Evolutionary conservation across 2,329 filamentous ascomycete genomes (phyloP), one percentile per base, ranked within the genome.

Genomic region (Leptosphaerulina australis): DNA sequence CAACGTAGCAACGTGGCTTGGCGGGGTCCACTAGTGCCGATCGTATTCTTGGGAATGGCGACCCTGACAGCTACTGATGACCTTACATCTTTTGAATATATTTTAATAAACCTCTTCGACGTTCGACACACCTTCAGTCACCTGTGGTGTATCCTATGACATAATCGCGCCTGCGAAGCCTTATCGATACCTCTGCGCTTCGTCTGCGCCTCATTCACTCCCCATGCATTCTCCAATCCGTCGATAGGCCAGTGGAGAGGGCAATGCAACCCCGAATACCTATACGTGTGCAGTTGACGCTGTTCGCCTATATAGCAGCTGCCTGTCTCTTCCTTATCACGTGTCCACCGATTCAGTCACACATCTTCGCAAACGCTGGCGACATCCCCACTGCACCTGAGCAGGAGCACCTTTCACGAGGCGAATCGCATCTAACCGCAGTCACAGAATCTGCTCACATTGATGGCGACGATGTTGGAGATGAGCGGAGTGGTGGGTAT

Each of bases 261-360:
- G 59, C 56, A 59, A 74, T 74, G 71, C 74, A 74, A 66, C 75
- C 74, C 62, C 73, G 72, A 24, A 76, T 86, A 73, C 80, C 87
- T 71, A 86, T 82, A 70, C 84, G 82, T 64, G 77, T 89, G 60
- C 88, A 89, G 77, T 87, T 85, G 75, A 86, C 88, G 68, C 82
- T 90, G 66, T 82, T 83, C 67, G 84, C 86, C 63, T 88, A 86
- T 49, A 69, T 88, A 44, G 77, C 82, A 63, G 83, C 85, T 44
- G 83, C 84, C 24, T 73, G 83, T 22, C 67, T 88, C 40, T 70
- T 89, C 24, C 62, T 87, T 25, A 64, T 83, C 29, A 69, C 91
- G 31, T 88, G 85, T 67, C 74, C 88, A 49, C 71, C 83, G 20
- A 77, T 88, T 28, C 81, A 81, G 49, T 80, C 79, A 34, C 81